Percentiles rank a stretch among this genome's conserved stretches.
phyloP scores from a whole-genome alignment of 2,329 filamentous ascomycete species.

The Aureobasidium sp. region DNA sequence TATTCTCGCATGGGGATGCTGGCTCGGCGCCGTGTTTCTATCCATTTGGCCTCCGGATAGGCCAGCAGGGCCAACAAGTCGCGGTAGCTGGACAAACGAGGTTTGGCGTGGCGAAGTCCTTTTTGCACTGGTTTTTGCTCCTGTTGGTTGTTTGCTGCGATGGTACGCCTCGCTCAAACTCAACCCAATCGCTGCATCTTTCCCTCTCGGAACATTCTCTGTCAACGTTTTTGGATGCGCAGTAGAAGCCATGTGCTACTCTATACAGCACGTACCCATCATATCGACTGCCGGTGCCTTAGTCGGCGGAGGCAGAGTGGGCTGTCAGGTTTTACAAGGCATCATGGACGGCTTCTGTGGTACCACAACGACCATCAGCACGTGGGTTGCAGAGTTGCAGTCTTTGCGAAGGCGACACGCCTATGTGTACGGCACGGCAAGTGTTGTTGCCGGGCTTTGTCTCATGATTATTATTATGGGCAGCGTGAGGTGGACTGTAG shows the following conservation, averaged over 20 bases:
- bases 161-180: constrained; percentile 66
- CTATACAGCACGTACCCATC: constrained; percentile 59
- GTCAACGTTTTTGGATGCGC: constrained; percentile 74
- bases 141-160: constrained; percentile 66
- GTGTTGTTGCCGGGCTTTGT: constrained; percentile 52
- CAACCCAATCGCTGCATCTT: constrained; percentile 60
- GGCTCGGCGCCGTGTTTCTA: constrained; percentile 70
- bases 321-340: constrained; percentile 42
- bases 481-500: constrained; percentile 60
- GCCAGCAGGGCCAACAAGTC: constrained; percentile 27
- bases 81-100: constrained; percentile 37
- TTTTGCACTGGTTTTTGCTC: constrained; percentile 76
- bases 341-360: constrained; percentile 45
- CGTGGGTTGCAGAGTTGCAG: constrained; percentile 42
- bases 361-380: constrained; percentile 42
- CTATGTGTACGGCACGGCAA: constrained; percentile 61
- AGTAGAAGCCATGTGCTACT: constrained; percentile 68
- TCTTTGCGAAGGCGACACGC: constrained; percentile 43
- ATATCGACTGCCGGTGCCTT: constrained; percentile 29
- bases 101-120: constrained; percentile 68
- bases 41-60: constrained; percentile 62
- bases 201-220: constrained; percentile 79
- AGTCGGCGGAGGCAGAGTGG: constrained; percentile 34
- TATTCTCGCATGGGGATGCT: constrained; percentile 63
- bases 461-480: constrained; percentile 67